Evolutionary conservation across 805 yeast species (phyloP), one percentile per base, ranked within the genome.

Genomic region (Saccharomycopsis fodiens): DNA sequence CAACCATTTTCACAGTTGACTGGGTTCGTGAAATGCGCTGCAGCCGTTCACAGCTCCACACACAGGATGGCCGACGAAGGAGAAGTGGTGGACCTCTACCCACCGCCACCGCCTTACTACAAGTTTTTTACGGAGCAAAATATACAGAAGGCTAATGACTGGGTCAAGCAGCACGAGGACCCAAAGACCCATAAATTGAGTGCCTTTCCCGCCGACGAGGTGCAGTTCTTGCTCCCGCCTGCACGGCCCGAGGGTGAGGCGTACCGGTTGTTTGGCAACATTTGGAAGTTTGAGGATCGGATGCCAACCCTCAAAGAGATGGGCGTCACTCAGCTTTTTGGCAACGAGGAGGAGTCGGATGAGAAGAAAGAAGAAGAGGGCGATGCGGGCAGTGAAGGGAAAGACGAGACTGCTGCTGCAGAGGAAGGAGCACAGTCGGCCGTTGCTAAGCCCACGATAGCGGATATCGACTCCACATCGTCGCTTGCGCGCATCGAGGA

Each of bases 101-200:
- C 98, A 2, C 94, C 95, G 1, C 97, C 98, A 2, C 98, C 98
- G 6, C 84, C 85, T 6, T 86, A 77, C 58, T 74, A 78, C 54
- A 76, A 78, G 58, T 76, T 72, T 56, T 91, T 86, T 67, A 85
- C 95, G 0, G 58, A 66, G 2, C 85, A 76, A 48, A 87, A 88
- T 57, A 54, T 76, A n/a, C 66, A 61, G 17, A 71, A 69, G 56
- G 64, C 73, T 23, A 59, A 62, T 10, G 52, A 57, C 27, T 48
- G 60, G 40, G 48, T 49, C 40, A 53, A 57, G 12, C 53, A 57
- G 16, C 38, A 46, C 21, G 38, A 42, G 41, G 20, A 36, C 41
- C 31, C 52, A 40, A 22, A 57, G 56, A 1, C 57, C 12, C 56
- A 51, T 13, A 36, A 27, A 20, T 41, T 44, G 7, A 27, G 54